A percentile compares a stretch with the other conserved stretches of the same genome.
phyloP scores from a whole-genome alignment of 139 green algal species.

The Micractinium conductrix region DNA sequence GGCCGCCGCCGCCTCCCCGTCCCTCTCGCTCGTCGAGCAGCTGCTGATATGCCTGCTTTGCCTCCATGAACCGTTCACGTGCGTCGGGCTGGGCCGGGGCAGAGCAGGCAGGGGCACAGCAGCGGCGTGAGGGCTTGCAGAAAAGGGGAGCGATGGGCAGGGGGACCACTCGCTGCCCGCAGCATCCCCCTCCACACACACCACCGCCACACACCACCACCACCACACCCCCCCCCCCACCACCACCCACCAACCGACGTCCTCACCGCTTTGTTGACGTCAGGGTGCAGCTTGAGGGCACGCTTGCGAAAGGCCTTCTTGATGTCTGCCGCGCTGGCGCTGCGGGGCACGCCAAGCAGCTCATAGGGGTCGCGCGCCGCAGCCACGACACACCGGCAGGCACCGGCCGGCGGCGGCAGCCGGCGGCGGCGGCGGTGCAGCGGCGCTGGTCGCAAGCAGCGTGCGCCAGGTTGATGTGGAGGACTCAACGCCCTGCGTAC shows the following conservation, averaged over 20 bases:
- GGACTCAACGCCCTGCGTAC: too few relatives aligned
- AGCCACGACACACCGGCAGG: not conserved
- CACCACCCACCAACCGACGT: too few relatives aligned
- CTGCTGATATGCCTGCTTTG: conserved; percentile 79
- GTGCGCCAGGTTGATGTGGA: too few relatives aligned
- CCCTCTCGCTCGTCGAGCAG: conserved; percentile 56
- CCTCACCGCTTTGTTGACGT: conserved; percentile 84
- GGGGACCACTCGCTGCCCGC: not conserved
- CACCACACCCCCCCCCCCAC: too few relatives aligned
- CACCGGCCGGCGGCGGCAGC: not conserved
- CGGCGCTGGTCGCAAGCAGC: not conserved
- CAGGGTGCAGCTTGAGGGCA: conserved; percentile 88
- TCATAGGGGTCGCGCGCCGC: conserved; percentile 61
- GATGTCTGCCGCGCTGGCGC: conserved; percentile 66
- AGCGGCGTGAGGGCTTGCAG: not conserved
- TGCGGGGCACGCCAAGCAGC: conserved; percentile 65
- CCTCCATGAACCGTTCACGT: conserved; percentile 79
- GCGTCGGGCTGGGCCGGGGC: conserved; percentile 60
- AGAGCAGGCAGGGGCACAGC: not conserved
- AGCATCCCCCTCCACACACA: not conserved
- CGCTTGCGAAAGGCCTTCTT: conserved; percentile 85
- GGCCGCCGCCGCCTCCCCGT: conserved; percentile 3
- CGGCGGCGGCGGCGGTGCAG: not conserved
- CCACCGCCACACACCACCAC: not conserved
- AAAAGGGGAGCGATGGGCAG: not conserved